Conservation (phyloP, 2,329 filamentous ascomycete species). For the Mariannaea elegans region DNA sequence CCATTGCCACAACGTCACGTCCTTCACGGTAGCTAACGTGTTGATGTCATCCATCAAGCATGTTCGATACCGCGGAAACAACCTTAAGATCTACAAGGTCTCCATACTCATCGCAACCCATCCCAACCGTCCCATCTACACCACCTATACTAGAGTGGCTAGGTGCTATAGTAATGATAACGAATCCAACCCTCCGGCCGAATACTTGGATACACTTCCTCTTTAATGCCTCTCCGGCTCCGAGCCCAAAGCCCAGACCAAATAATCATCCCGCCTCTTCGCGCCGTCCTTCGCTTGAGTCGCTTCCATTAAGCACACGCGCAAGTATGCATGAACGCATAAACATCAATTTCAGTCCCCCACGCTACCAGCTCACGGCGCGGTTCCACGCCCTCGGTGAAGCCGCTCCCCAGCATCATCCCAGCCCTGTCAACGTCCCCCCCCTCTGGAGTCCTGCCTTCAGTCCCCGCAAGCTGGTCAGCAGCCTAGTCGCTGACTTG, state of each 20-base stretch:
- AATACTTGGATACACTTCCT: neutral
- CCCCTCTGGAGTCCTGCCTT: neutral
- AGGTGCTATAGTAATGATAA: neutral
- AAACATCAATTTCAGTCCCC: slow-evolving; percentile 42
- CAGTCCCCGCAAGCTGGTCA: slow-evolving; percentile 28
- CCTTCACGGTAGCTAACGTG: too few species aligned
- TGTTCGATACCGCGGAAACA: neutral
- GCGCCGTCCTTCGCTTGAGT: neutral
- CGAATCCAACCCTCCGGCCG: neutral
- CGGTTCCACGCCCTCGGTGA: slow-evolving; percentile 44
- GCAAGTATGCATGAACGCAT: slow-evolving; percentile 41
- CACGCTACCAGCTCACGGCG: slow-evolving; percentile 40
- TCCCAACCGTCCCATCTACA: neutral
- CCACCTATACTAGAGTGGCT: neutral
- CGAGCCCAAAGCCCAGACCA: slow-evolving; percentile 7
- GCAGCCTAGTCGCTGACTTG: slow-evolving; percentile 25
- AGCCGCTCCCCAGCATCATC: slow-evolving; percentile 32
- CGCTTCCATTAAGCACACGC: slow-evolving; percentile 16
- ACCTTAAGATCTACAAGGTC: slow-evolving; percentile 6
- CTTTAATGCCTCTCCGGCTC: neutral
- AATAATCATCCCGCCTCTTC: neutral
- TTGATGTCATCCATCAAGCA: neutral
- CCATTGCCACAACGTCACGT: neutral
- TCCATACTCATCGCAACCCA: slow-evolving; percentile 3
- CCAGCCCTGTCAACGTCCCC: slow-evolving; percentile 9